Conservation (phyloP, 2,329 filamentous ascomycete genomes). For the Xylariaceae sp. region DNA sequence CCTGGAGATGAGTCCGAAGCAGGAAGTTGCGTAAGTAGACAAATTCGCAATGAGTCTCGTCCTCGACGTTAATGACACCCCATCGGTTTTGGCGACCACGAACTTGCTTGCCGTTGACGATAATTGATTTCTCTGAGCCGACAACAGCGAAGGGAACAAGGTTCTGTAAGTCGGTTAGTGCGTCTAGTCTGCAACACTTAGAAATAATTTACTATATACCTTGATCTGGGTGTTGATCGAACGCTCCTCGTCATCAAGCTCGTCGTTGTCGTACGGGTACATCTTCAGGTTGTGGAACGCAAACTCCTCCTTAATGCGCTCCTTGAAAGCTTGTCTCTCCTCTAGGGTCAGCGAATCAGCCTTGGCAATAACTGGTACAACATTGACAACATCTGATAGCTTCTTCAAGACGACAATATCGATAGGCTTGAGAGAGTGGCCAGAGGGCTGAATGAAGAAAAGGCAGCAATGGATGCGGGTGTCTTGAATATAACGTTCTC, state of each 20-base stretch:
- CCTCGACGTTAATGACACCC: constrained; percentile 99
- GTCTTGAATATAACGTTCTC: constrained; percentile 98
- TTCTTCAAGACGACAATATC: constrained; percentile 99
- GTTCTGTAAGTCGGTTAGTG: constrained; percentile 63
- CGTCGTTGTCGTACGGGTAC: constrained; percentile 99
- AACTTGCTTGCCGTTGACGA: constrained; percentile 96
- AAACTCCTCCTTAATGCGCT: constrained; percentile 99
- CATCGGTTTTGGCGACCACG: constrained; percentile 98
- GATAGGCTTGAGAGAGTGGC: constrained; percentile 97
- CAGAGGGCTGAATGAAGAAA: constrained; percentile 99
- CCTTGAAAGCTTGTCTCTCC: constrained; percentile 96
- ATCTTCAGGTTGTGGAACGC: constrained; percentile 99
- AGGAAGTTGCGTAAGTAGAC: constrained; percentile 98
- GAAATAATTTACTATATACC: constrained; percentile 57
- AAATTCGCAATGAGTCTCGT: constrained; percentile 99
- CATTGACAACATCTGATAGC: constrained; percentile 98
- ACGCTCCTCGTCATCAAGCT: constrained; percentile 96
- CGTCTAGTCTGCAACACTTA: neutral
- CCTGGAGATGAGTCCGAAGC: constrained; percentile 96
- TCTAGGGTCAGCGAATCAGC: constrained; percentile 94
- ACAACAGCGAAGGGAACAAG: constrained; percentile 98
- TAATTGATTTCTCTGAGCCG: constrained; percentile 96
- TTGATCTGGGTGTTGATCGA: constrained; percentile 95
- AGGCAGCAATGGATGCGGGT: constrained; percentile 99
- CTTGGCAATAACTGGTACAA: constrained; percentile 98